phyloP scores from a whole-genome alignment of 2,329 filamentous ascomycete species.

The Aspergillus amoenus region DNA sequence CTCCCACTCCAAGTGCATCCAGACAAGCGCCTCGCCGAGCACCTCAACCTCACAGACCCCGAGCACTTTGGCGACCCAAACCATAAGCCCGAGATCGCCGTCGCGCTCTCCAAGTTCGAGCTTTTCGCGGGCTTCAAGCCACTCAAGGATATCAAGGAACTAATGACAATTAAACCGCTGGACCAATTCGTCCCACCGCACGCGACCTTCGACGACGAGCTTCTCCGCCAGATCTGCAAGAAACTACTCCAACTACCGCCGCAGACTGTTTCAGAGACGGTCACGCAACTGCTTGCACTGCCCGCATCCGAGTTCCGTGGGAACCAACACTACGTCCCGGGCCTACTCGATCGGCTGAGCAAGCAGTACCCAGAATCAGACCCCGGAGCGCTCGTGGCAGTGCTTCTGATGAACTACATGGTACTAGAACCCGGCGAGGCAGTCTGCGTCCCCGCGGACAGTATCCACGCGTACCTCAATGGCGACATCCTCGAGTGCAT shows the following conservation, averaged over 20 bases:
- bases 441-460: conserved; percentile 70
- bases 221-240: conserved; percentile 57
- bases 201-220: conserved; percentile 55
- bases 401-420: conserved; percentile 74
- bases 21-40: conserved; percentile 64
- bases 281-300: conserved; percentile 52
- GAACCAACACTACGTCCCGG: conserved; percentile 58
- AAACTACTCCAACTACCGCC: conserved; percentile 54
- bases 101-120: conserved; percentile 70
- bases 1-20: conserved; percentile 74
- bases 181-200: conserved; percentile 53
- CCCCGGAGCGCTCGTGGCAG: conserved; percentile 66
- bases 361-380: conserved; percentile 64
- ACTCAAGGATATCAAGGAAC: conserved; percentile 55
- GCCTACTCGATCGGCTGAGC: conserved; percentile 64
- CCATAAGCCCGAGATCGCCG: conserved; percentile 77
- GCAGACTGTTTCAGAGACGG: conserved; percentile 53
- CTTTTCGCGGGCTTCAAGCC: conserved; percentile 75
- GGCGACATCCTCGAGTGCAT: conserved; percentile 79
- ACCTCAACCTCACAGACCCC: conserved; percentile 65
- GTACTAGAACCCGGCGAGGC: conserved; percentile 64
- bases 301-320: conserved; percentile 50
- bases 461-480: conserved; percentile 70
- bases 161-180: conserved; percentile 58
- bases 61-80: conserved; percentile 69